phyloP scores from a whole-genome alignment of 192 early-diverging fungal species.

The Blastocladiella britannica region DNA sequence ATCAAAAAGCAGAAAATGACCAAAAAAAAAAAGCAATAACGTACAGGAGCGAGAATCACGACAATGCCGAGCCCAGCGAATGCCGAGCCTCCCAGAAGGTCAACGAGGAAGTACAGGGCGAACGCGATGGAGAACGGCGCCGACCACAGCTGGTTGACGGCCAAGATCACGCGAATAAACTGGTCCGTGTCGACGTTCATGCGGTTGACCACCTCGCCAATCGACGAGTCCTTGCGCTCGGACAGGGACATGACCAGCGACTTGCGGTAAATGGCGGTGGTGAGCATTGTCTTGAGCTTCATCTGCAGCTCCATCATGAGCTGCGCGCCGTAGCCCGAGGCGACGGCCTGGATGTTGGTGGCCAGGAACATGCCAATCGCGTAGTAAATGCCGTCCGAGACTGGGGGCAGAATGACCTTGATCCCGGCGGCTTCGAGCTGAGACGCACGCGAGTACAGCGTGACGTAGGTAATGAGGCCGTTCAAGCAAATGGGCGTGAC shows the following conservation, averaged over 20 bases:
- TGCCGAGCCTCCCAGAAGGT: background rate
- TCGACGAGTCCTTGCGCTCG: background rate
- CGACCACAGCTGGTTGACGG: background rate
- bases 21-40: conserved; percentile 4
- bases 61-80: background rate
- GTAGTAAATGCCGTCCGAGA: too few species aligned
- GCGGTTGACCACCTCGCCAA: background rate
- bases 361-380: too few species aligned
- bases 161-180: background rate
- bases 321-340: too few species aligned
- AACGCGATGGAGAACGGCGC: background rate
- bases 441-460: too few species aligned
- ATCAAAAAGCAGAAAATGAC: background rate
- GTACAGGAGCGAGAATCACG: background rate
- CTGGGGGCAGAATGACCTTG: too few species aligned
- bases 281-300: too few species aligned
- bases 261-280: conserved; percentile 7
- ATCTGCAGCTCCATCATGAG: too few species aligned
- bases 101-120: background rate
- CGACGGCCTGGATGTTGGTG: too few species aligned
- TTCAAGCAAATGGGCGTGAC: too few species aligned
- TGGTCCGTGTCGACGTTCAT: background rate
- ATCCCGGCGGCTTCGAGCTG: too few species aligned
- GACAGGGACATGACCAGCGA: background rate
- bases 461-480: too few species aligned